Evolutionary conservation across 208 protist species (phyloP), one percentile per base, ranked within the genome.

Genomic region (Leishmania turanica): DNA sequence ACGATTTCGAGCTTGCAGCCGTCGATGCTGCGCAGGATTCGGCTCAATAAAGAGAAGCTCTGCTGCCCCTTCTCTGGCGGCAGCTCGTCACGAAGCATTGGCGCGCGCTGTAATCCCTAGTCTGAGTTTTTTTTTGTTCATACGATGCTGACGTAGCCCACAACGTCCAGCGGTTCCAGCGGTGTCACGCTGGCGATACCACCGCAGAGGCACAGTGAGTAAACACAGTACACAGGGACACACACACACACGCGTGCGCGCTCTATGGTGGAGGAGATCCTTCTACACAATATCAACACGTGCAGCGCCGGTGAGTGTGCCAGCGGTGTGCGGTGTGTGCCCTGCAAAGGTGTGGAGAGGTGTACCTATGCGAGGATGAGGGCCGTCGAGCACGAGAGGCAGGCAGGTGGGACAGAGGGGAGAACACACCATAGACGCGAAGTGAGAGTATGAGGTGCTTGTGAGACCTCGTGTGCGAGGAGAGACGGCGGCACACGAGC

Each of bases 1-100:
- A 86, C 80, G 34, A 98, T 76, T 27, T 77, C 64, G 19, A 98
- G 64, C 62, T 95, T 85, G 79, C 95, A 98, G 58, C 91, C 92
- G 74, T 95, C 93, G 37, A 98, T 90, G 66, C 87, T 87, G 54
- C 90, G 90, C 54, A 95, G 51, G 31, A 98, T 54, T 42, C 90
- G 88, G 24, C 84, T 79, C 45, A 97, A 92, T 72, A 98, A 93
- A 70, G 88, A 87, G 24, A 84, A 60, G 34, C 74, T 75, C 64
- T 81, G 75, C 74, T 90, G 81, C 87, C 92, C 84, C 89, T 94
- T 92, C 79, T 95, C 92, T 5, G 92, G 85, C 6, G 85, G 87
- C 9, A 53, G 66, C 78, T 92, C 84, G 19, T 80, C 82, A 37
- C 83, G 83, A 3, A 96, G 80, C 93, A 97, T 96, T 76, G 51